Percentiles rank a stretch among this genome's conserved stretches.
phyloP scores from a whole-genome alignment of 164 flowering plant genomes.

The Brasenia schreberi region DNA sequence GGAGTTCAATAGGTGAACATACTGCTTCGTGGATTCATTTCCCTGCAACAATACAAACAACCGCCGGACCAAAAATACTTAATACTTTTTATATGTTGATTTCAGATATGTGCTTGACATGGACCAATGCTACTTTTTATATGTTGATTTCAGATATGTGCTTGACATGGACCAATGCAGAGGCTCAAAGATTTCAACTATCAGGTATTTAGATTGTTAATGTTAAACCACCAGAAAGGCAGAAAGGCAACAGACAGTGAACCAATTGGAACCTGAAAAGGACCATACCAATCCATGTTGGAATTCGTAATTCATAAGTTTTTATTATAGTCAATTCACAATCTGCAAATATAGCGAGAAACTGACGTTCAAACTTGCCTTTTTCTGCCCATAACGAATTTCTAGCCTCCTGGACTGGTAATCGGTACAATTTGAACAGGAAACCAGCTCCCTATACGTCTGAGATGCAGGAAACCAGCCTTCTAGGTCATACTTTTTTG shows the following conservation, averaged over 20 bases:
- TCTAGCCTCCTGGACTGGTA: slow-evolving; percentile 82
- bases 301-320: too few relatives aligned
- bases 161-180: too few relatives aligned
- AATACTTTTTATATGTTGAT: background rate
- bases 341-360: too few relatives aligned
- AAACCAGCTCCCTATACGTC: slow-evolving; percentile 81
- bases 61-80: background rate
- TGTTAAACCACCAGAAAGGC: background rate
- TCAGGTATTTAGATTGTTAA: too few relatives aligned
- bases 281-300: too few relatives aligned
- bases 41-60: slow-evolving; percentile 28
- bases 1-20: slow-evolving; percentile 78
- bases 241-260: too few relatives aligned
- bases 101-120: too few relatives aligned
- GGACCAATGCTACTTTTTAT: too few relatives aligned
- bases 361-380: slow-evolving; percentile 23
- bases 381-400: slow-evolving; percentile 85
- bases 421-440: slow-evolving; percentile 93
- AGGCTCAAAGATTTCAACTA: too few relatives aligned
- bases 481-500: slow-evolving; percentile 94
- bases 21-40: slow-evolving; percentile 73
- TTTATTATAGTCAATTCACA: too few relatives aligned
- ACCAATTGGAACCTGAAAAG: background rate
- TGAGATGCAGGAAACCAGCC: slow-evolving; percentile 94
- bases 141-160: background rate